phyloP scores from a whole-genome alignment of 208 protist genomes.

The Balamuthia mandrillaris region DNA sequence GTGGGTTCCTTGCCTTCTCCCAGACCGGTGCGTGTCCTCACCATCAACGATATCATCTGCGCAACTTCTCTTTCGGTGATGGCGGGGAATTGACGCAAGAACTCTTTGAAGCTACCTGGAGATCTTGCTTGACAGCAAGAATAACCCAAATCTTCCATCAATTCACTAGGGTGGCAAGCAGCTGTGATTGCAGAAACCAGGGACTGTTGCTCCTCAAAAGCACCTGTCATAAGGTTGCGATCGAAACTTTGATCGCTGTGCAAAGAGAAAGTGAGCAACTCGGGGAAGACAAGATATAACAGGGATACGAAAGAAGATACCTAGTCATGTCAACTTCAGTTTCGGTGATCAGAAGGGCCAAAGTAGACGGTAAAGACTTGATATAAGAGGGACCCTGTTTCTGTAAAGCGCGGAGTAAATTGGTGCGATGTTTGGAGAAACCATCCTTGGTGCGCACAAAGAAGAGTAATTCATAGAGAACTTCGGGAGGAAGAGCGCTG shows the following conservation, averaged over 20 bases:
- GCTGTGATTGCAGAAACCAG: conserved; percentile 24
- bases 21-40: conserved; percentile 25
- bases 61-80: conserved; percentile 56
- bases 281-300: not conserved
- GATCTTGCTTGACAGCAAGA: not conserved
- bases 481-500: not conserved
- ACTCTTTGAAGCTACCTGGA: conserved; percentile 26
- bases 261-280: not conserved
- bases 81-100: conserved; percentile 47
- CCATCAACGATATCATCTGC: conserved; percentile 58
- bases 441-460: conserved; percentile 5
- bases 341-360: not conserved
- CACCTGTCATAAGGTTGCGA: too few species aligned
- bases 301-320: not conserved
- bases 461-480: not conserved
- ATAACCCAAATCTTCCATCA: conserved; percentile 57
- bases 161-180: not conserved
- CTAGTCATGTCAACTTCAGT: not conserved
- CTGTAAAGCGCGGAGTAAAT: too few species aligned
- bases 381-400: too few species aligned
- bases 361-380: not conserved
- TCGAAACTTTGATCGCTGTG: not conserved
- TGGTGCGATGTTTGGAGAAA: not conserved
- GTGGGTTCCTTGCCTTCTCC: not conserved
- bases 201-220: not conserved